These are phyloP conservation scores for Fusarium phyllophilum DNA, from an alignment of 2,329 filamentous ascomycete species.

Conservation along the genomic window DNA sequence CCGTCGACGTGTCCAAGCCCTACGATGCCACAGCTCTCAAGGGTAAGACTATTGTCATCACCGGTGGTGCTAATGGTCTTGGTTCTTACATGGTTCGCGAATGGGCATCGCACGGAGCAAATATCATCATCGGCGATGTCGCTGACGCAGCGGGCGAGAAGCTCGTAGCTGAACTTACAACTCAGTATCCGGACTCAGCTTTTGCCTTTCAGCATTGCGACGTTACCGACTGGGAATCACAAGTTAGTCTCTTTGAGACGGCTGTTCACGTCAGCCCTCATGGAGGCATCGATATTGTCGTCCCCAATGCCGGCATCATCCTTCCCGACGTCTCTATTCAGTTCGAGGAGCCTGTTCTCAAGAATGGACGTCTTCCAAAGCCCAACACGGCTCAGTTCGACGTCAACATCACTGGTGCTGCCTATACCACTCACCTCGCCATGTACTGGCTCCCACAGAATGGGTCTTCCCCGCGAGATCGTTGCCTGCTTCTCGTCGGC, in stretches of 20 bases:
- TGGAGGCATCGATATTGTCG: slow-evolving; percentile 69
- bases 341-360: slow-evolving; percentile 60
- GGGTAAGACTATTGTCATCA: slow-evolving; percentile 70
- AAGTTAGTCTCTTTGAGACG: slow-evolving; percentile 70
- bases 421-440: slow-evolving; percentile 73
- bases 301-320: slow-evolving; percentile 73
- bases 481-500: slow-evolving; percentile 71
- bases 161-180: slow-evolving; percentile 63
- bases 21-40: slow-evolving; percentile 58
- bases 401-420: slow-evolving; percentile 71
- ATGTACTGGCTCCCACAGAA: slow-evolving; percentile 55
- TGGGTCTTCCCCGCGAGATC: slow-evolving; percentile 52
- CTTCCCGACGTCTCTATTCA: slow-evolving; percentile 41
- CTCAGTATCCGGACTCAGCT: slow-evolving; percentile 50
- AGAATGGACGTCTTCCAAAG: slow-evolving; percentile 53
- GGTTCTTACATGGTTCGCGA: slow-evolving; percentile 64
- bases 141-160: slow-evolving; percentile 63
- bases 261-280: slow-evolving; percentile 64
- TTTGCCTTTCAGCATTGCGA: slow-evolving; percentile 70
- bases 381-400: slow-evolving; percentile 66
- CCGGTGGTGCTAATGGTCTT: slow-evolving; percentile 71
- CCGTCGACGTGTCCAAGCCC: slow-evolving; percentile 57
- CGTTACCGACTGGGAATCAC: slow-evolving; percentile 72
- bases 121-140: slow-evolving; percentile 72
- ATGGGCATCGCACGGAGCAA: slow-evolving; percentile 67